These are phyloP conservation scores for Adansonia madagascariensis DNA, from an alignment of 441 rosid genomes.

Conservation along the genomic window DNA sequence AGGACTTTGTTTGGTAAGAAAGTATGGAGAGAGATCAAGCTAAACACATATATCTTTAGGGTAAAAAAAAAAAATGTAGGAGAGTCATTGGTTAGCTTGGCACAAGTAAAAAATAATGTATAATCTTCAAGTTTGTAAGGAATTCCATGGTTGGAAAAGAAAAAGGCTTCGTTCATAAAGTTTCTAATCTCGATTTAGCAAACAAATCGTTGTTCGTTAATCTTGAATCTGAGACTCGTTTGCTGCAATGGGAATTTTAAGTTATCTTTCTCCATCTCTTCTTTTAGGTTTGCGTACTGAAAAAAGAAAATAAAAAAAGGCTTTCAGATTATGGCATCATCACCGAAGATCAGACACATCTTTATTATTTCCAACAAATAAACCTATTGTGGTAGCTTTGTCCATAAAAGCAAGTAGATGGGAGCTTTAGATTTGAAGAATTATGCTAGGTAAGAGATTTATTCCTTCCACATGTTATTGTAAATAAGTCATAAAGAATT, in stretches of 20 bases:
- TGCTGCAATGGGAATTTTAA: neutral
- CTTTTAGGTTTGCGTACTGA: neutral
- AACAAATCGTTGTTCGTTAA: neutral
- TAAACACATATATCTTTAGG: constrained; percentile 28
- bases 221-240: constrained; percentile 4
- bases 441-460: constrained; percentile 40
- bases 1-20: neutral
- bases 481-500: neutral
- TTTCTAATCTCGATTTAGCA: constrained; percentile 10
- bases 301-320: no score
- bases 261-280: constrained; percentile 13
- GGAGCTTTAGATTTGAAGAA: neutral
- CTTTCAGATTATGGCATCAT: constrained; percentile 11
- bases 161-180: constrained; percentile 17
- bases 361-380: neutral
- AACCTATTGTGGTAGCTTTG: no score
- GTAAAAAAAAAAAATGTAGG: constrained; percentile 19
- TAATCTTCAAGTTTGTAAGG: constrained; percentile 34
- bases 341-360: constrained; percentile 21
- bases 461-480: constrained; percentile 22
- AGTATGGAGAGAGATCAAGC: constrained; percentile 22
- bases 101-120: constrained; percentile 30
- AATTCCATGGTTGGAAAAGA: constrained; percentile 25
- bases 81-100: constrained; percentile 32
- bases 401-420: neutral